Base-by-base conservation (phyloP, 169 alveolate genomes). In the Plasmodium cynomolgi region DNA sequence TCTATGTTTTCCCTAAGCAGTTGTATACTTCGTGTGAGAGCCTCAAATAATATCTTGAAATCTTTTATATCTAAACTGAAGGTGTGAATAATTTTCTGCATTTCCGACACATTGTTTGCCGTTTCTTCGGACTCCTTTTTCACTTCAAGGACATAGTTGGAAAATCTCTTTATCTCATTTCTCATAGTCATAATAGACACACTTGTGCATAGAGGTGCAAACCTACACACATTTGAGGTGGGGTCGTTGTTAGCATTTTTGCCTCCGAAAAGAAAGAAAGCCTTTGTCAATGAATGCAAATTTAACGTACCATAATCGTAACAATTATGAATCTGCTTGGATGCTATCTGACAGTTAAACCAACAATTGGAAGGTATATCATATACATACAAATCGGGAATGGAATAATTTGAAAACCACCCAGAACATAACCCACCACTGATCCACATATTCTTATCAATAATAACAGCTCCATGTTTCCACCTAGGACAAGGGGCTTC, bases 351-450 rank as follows among this genome's bases (percentile, higher is more conserved):
- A 72, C 95, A 91, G 29, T 81, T 47, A 81, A 91, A 91, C 95
- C 95, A 91, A 81, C 95, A 91, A 91, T 91, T 91, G 29, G 95
- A 81, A 15, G 95, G 95, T 34, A 91, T 82, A 68, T 91, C 95
- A 81, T 91, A 91, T 68, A 91, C 95, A 72, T 91, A 91, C 62
- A 91, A 81, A 72, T 91, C 95, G 0, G 95, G 95, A 17, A 91
- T 81, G 54, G 85, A 44, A 91, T 91, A 91, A 81, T 80, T 91
- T 23, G 95, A 81, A 91, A 91, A 91, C 95, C 95, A 91, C 13
- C 95, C 95, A n/a, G 91, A 81, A 77, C 71, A 91, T 13, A 91
- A n/a, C 9, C 95, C 95, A 41, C 95, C 95, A 73, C 84, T 81
- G 74, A 91, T 81, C 95, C 95, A 91, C 95, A 91, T 91, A 29